Percentiles rank a stretch among this genome's conserved stretches.
These are phyloP conservation scores for Brasenia schreberi DNA, from an alignment of 164 flowering plant genomes.

Conservation along the genomic window DNA sequence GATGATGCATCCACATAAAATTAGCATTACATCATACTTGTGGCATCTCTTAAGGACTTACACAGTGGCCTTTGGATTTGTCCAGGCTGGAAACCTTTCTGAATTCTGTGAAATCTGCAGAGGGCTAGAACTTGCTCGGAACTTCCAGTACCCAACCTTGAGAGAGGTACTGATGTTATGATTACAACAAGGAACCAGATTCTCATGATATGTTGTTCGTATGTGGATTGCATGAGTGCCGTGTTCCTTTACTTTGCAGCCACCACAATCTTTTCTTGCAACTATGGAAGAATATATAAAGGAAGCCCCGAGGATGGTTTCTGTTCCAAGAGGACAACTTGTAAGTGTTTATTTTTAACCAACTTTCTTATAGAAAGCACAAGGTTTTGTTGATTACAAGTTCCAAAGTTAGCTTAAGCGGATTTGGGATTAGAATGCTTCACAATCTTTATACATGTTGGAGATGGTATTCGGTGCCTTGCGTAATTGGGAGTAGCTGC, in stretches of 20 bases:
- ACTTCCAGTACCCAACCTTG: constrained; percentile 91
- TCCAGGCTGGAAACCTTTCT: constrained; percentile 83
- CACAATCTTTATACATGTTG: too few relatives aligned
- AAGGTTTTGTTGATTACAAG: too few relatives aligned
- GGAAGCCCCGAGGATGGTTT: constrained; percentile 90
- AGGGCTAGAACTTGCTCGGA: constrained; percentile 96
- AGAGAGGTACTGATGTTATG: constrained; percentile 51
- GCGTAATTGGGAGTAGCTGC: too few relatives aligned
- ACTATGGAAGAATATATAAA: constrained; percentile 99
- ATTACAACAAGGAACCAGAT: neutral
- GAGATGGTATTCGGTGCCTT: too few relatives aligned
- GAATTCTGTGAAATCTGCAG: constrained; percentile 89
- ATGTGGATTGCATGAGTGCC: neutral
- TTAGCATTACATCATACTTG: neutral
- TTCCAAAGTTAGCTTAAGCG: too few relatives aligned
- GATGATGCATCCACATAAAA: neutral
- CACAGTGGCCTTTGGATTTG: constrained; percentile 1
- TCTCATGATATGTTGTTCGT: neutral
- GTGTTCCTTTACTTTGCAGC: constrained; percentile 31
- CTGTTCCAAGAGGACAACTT: constrained; percentile 59
- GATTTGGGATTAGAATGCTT: too few relatives aligned
- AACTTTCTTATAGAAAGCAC: too few relatives aligned
- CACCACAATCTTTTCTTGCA: constrained; percentile 88
- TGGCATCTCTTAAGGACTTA: neutral
- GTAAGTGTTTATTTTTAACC: constrained; percentile 31